Conservation (phyloP, 176 grass and related monocot species). For the Hyparrhenia diplandra region DNA sequence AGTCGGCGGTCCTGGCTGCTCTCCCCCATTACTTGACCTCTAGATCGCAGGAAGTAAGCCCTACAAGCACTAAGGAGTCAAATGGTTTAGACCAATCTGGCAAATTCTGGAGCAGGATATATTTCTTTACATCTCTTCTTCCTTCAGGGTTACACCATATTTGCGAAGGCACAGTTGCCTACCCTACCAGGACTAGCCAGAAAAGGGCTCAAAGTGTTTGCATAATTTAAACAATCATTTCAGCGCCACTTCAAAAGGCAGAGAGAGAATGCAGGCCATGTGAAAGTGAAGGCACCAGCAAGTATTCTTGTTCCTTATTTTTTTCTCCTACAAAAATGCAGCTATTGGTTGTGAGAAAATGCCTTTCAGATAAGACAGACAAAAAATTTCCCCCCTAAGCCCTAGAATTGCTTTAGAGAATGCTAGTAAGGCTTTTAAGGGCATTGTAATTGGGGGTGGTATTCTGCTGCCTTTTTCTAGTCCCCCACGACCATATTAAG, state of each 20-base stretch:
- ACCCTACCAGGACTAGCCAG: slow-evolving; percentile 23
- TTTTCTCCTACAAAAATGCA: slow-evolving; percentile 35
- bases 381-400: slow-evolving; percentile 15
- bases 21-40: slow-evolving; percentile 33
- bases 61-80: slow-evolving; percentile 48
- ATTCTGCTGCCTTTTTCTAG: slow-evolving; percentile 11
- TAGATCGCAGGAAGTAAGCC: slow-evolving; percentile 26
- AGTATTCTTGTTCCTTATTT: slow-evolving; percentile 42
- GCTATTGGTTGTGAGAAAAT: slow-evolving; percentile 24
- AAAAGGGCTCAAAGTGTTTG: slow-evolving; percentile 32
- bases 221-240: slow-evolving; percentile 69
- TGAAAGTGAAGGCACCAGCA: slow-evolving; percentile 53
- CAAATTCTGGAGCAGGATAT: slow-evolving; percentile 45
- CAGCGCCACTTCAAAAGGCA: slow-evolving; percentile 49
- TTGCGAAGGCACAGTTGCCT: slow-evolving; percentile 10
- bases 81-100: slow-evolving; percentile 43
- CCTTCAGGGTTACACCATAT: neutral
- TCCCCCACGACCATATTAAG: neutral
- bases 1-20: neutral
- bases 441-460: slow-evolving; percentile 34
- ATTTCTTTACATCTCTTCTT: slow-evolving; percentile 24
- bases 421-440: slow-evolving; percentile 14
- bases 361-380: slow-evolving; percentile 45
- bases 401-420: slow-evolving; percentile 32
- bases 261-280: slow-evolving; percentile 42